phyloP scores from a whole-genome alignment of 2,329 filamentous ascomycete genomes.

The Nemania diffusa region DNA sequence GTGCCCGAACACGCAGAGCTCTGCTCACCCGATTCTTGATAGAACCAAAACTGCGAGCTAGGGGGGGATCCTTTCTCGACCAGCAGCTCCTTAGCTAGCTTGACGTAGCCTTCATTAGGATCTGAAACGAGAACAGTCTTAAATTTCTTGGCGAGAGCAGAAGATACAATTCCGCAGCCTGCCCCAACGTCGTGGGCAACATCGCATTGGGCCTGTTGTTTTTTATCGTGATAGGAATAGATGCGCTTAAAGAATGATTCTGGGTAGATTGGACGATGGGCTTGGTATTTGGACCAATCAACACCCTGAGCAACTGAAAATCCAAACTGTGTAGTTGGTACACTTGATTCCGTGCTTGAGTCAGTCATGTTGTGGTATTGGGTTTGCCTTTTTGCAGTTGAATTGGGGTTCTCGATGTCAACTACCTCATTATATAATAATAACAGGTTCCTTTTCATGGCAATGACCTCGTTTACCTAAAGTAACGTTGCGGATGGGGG shows the following conservation, averaged over 20 bases:
- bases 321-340: no score
- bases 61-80: constrained; percentile 31
- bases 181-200: constrained; percentile 40
- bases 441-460: no score
- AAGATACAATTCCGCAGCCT: constrained; percentile 38
- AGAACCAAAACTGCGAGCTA: constrained; percentile 40
- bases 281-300: constrained; percentile 38
- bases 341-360: no score
- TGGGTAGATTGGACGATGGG: constrained; percentile 36
- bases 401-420: no score
- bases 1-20: constrained; percentile 37
- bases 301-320: constrained; percentile 27
- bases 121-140: constrained; percentile 44
- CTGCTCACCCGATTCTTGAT: constrained; percentile 44
- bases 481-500: no score
- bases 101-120: constrained; percentile 42
- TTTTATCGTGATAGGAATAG: constrained; percentile 36
- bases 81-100: constrained; percentile 38
- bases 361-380: no score
- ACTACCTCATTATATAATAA: no score
- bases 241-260: constrained; percentile 40
- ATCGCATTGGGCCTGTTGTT: constrained; percentile 19
- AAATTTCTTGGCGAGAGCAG: constrained; percentile 35
- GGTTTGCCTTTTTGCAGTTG: no score
- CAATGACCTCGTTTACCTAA: no score